phyloP scores from a whole-genome alignment of 371 early-diverging fungal species.

The Fennellomyces sp. region DNA sequence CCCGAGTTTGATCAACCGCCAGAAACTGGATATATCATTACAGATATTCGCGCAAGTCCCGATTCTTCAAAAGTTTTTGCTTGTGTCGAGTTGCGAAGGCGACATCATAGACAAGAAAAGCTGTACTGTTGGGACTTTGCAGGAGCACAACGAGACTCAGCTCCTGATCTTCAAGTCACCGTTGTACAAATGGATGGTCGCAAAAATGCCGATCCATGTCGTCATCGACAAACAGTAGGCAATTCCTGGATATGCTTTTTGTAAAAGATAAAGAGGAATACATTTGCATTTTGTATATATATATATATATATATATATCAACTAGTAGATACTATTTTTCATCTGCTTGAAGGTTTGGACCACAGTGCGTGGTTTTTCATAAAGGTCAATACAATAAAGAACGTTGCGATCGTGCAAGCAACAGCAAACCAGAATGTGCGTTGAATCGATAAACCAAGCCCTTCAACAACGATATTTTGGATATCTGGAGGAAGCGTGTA shows the following conservation, averaged over 20 bases:
- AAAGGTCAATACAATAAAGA: background rate
- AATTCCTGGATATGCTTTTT: constrained; percentile 44
- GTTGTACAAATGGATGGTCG: constrained; percentile 20
- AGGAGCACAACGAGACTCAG: background rate
- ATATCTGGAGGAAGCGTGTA: constrained; percentile 26
- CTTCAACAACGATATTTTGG: constrained; percentile 19
- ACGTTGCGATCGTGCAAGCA: background rate
- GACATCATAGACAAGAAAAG: constrained; percentile 22
- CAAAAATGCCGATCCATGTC: background rate
- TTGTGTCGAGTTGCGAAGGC: constrained; percentile 32
- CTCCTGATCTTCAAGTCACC: constrained; percentile 9
- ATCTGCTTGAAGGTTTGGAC: too few relatives aligned
- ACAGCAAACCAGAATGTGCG: constrained; percentile 5
- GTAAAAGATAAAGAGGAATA: constrained; percentile 5
- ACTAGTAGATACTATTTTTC: too few relatives aligned
- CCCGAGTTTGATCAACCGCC: constrained; percentile 13
- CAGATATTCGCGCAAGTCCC: constrained; percentile 33
- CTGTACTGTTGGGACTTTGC: constrained; percentile 46
- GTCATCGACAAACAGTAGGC: constrained; percentile 20
- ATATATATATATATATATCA: too few relatives aligned
- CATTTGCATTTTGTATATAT: background rate
- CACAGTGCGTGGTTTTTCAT: background rate
- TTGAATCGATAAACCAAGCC: background rate
- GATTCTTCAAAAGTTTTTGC: constrained; percentile 26
- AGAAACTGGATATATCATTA: constrained; percentile 28